Conservation (phyloP, 495 filamentous ascomycete genomes). For the Parmelia sp. region DNA sequence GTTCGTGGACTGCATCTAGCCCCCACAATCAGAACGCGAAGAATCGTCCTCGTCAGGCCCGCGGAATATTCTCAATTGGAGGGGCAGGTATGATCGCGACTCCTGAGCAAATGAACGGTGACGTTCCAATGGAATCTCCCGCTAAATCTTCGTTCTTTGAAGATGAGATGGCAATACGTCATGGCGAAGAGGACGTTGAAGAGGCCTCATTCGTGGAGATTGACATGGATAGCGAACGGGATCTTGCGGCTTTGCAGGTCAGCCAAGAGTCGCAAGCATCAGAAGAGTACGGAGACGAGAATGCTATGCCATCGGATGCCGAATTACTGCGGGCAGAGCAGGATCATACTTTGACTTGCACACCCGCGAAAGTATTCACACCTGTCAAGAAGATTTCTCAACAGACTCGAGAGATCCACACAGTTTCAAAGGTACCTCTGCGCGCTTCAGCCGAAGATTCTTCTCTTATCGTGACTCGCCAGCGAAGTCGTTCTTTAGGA, state of each 20-base stretch:
- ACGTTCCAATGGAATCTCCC: constrained; percentile 19
- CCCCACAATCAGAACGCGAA: constrained; percentile 39
- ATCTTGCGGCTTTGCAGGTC: constrained; percentile 13
- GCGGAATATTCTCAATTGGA: constrained; percentile 42
- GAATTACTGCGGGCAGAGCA: constrained; percentile 30
- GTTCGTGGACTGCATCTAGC: constrained; percentile 51
- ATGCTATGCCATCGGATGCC: constrained; percentile 50
- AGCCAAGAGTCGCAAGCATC: constrained; percentile 47
- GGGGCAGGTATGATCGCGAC: neutral
- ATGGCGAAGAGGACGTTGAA: constrained; percentile 31
- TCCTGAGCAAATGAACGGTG: constrained; percentile 16
- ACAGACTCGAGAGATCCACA: constrained; percentile 50
- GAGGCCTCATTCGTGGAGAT: constrained; percentile 20
- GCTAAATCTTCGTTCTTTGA: constrained; percentile 47
- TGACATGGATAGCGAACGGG: constrained; percentile 36
- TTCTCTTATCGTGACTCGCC: constrained; percentile 49
- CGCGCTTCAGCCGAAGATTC: constrained; percentile 60
- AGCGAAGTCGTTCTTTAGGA: constrained; percentile 48
- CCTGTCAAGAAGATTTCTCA: constrained; percentile 28
- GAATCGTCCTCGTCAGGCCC: constrained; percentile 31
- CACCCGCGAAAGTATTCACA: constrained; percentile 33
- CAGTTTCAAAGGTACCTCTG: constrained; percentile 69
- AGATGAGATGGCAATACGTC: constrained; percentile 48
- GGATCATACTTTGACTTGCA: constrained; percentile 26
- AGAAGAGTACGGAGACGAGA: constrained; percentile 59